A percentile compares a stretch with the other conserved stretches of the same genome.
Evolutionary conservation across 2,329 filamentous ascomycete genomes (phyloP).

Genomic region (Canariomyces notabilis): DNA sequence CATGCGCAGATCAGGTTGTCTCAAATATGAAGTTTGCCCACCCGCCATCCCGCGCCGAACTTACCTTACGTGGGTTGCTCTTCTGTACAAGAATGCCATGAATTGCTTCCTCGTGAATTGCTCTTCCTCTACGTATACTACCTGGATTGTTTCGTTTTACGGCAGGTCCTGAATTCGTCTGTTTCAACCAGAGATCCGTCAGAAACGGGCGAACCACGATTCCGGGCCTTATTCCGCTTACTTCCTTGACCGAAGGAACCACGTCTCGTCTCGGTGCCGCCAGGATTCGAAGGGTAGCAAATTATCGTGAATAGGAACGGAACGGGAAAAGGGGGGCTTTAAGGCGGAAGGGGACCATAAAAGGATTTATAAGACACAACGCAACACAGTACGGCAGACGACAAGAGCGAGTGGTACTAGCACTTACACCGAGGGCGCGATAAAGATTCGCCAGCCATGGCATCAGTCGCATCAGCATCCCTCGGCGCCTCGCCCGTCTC

Average conservation of each 20-base stretch:
- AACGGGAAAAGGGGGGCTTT: background rate
- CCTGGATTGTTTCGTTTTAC: no score
- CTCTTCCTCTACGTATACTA: background rate
- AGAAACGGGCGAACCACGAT: background rate
- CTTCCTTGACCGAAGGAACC: background rate
- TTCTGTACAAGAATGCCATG: background rate
- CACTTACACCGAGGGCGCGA: background rate
- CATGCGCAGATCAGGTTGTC: background rate
- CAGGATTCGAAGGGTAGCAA: no score
- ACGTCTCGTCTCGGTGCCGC: no score
- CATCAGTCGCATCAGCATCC: conserved; percentile 36
- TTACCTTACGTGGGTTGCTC: no score
- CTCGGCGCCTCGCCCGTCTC: conserved; percentile 35
- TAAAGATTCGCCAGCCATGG: conserved; percentile 15
- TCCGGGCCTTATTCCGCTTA: background rate
- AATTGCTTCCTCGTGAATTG: background rate
- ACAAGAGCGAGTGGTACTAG: background rate
- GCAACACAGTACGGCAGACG: background rate
- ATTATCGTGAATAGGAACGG: background rate
- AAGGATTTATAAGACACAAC: background rate
- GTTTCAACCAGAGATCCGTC: background rate
- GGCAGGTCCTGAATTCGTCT: no score
- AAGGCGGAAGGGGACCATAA: background rate
- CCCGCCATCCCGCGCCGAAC: no score
- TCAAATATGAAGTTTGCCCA: conserved; percentile 7